Evolutionary conservation across 108 stramenopile species (phyloP).

Genomic region (Nitzschia sp.): DNA sequence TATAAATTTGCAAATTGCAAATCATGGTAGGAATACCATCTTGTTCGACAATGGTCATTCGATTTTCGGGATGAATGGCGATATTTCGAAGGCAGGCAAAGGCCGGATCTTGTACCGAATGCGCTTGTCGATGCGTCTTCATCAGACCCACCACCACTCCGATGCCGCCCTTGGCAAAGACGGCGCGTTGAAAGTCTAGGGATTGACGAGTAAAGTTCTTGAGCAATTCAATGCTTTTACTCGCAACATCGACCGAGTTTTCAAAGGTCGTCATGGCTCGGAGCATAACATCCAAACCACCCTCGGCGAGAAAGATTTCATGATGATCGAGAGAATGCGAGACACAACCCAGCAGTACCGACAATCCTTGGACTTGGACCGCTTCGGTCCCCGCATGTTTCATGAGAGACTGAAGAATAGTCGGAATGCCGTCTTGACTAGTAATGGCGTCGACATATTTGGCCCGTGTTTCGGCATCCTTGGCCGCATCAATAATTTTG

Average conservation of each 20-base stretch:
- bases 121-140: constrained; percentile 28
- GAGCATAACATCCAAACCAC: constrained; percentile 35
- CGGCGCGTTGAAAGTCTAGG: constrained; percentile 41
- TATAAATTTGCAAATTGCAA: constrained; percentile 22
- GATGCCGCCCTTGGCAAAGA: constrained; percentile 39
- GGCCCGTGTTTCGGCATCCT: not conserved
- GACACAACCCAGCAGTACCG: constrained; percentile 19
- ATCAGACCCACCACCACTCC: constrained; percentile 27
- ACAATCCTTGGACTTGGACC: constrained; percentile 27
- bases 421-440: constrained; percentile 20
- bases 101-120: constrained; percentile 32
- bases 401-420: constrained; percentile 26
- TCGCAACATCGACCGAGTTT: constrained; percentile 13
- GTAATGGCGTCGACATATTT: constrained; percentile 21
- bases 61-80: constrained; percentile 36
- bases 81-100: constrained; percentile 39
- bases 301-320: constrained; percentile 29
- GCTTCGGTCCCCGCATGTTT: constrained; percentile 12
- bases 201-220: constrained; percentile 39
- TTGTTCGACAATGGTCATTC: constrained; percentile 19
- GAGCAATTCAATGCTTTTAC: constrained; percentile 24
- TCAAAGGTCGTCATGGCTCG: constrained; percentile 28
- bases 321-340: constrained; percentile 26
- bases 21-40: constrained; percentile 22
- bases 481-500: constrained; percentile 14